These are phyloP conservation scores for Cyberlindnera subsufficiens DNA, from an alignment of 805 yeast species.

Conservation along the genomic window DNA sequence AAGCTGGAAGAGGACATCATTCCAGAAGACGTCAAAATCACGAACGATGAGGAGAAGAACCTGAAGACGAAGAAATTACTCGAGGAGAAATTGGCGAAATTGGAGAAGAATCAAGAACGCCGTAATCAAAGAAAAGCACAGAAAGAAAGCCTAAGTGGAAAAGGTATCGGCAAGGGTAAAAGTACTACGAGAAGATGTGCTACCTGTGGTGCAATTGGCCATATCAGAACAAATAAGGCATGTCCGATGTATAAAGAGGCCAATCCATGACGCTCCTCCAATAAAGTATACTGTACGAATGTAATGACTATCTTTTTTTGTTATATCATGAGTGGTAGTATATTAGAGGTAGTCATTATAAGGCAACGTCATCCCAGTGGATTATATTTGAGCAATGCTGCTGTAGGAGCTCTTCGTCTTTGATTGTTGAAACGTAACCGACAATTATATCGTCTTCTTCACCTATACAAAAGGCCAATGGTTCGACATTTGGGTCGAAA, in stretches of 20 bases:
- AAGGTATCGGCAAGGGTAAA: conserved; percentile 27
- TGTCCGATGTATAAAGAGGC: conserved; percentile 79
- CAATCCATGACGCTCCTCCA: conserved; percentile 11
- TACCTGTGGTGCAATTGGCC: conserved; percentile 93
- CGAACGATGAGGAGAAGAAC: conserved; percentile 81
- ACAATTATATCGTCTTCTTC: conserved; percentile 23
- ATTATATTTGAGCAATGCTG: conserved; percentile 21
- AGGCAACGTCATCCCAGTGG: conserved; percentile 14
- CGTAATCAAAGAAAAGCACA: conserved; percentile 51
- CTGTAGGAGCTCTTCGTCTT: conserved; percentile 10
- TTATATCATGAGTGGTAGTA: background rate
- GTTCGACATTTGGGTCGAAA: conserved; percentile 32
- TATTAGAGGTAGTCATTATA: background rate
- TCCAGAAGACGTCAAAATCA: conserved; percentile 67
- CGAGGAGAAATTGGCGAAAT: conserved; percentile 77
- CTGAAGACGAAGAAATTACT: conserved; percentile 68
- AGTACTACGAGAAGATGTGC: conserved; percentile 75
- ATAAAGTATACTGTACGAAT: background rate
- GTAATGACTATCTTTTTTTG: background rate
- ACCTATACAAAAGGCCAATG: conserved; percentile 30
- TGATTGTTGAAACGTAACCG: conserved; percentile 18
- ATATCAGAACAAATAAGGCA: conserved; percentile 79
- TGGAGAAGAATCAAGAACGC: conserved; percentile 71
- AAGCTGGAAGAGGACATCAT: conserved; percentile 58
- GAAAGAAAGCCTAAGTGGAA: conserved; percentile 29